phyloP scores from a whole-genome alignment of 805 yeast genomes.

The Candida schatavii region DNA sequence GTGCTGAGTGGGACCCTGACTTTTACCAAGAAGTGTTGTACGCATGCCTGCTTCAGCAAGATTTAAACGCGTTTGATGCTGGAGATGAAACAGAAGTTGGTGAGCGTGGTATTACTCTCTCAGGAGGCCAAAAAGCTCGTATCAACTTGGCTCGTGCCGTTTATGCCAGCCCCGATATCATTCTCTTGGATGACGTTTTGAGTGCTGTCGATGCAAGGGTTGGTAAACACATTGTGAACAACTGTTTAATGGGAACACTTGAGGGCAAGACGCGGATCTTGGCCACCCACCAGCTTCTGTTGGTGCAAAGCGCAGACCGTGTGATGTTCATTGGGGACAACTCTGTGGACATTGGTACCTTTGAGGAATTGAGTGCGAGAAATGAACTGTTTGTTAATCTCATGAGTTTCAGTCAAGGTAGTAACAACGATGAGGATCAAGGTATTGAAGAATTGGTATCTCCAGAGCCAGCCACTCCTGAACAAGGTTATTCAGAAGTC shows the following conservation, averaged over 20 bases:
- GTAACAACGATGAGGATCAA: constrained; percentile 12
- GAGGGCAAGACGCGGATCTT: constrained; percentile 31
- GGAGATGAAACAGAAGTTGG: constrained; percentile 38
- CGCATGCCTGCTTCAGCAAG: constrained; percentile 30
- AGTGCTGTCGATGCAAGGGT: constrained; percentile 39
- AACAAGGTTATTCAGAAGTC: constrained; percentile 14
- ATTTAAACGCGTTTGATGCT: constrained; percentile 30
- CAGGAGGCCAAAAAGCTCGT: constrained; percentile 39
- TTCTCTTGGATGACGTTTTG: constrained; percentile 33
- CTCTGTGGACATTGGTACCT: constrained; percentile 26
- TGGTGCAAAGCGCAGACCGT: constrained; percentile 31
- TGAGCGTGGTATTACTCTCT: constrained; percentile 35
- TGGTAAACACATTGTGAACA: constrained; percentile 33
- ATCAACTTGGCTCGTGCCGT: constrained; percentile 36
- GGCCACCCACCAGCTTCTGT: constrained; percentile 36
- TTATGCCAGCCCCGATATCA: constrained; percentile 28
- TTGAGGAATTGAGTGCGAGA: constrained; percentile 20
- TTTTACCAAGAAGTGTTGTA: constrained; percentile 25
- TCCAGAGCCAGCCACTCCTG: neutral
- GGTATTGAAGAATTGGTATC: neutral
- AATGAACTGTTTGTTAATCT: constrained; percentile 27
- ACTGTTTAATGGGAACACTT: constrained; percentile 27
- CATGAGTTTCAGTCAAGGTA: constrained; percentile 21
- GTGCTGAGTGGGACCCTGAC: constrained; percentile 19
- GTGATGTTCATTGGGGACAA: constrained; percentile 32